Evolutionary conservation across 768 basidiomycete species (phyloP).

Genomic region (Sporobolomyces phaffii): DNA sequence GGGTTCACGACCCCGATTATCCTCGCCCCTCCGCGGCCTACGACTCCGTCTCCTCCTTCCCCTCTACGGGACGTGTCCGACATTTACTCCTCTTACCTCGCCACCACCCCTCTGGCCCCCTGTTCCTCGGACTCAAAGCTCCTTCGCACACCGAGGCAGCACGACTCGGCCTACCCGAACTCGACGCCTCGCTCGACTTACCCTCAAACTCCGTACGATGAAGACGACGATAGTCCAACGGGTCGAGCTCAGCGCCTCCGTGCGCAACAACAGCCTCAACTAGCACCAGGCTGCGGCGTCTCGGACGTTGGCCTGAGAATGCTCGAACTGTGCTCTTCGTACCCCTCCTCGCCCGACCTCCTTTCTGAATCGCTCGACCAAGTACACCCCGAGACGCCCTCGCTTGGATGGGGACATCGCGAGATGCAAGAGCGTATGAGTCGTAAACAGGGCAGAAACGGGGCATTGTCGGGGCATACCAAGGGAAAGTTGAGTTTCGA

Average conservation of each 20-base stretch:
- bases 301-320: constrained; percentile 24
- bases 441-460: neutral
- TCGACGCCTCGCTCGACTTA: constrained; percentile 12
- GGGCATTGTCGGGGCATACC: neutral
- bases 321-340: constrained; percentile 24
- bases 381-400: neutral
- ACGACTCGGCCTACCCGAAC: neutral
- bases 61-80: neutral
- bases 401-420: constrained; percentile 16
- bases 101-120: constrained; percentile 14
- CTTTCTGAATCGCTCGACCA: neutral
- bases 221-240: constrained; percentile 17
- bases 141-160: constrained; percentile 22
- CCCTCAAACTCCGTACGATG: constrained; percentile 4
- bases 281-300: neutral
- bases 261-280: neutral
- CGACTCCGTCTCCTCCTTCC: neutral
- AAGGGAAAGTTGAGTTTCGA: constrained; percentile 32
- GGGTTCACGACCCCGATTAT: neutral
- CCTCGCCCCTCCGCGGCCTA: constrained; percentile 18
- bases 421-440: constrained; percentile 14
- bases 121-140: neutral
- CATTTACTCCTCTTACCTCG: constrained; percentile 30
- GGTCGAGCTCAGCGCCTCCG: constrained; percentile 1
- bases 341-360: constrained; percentile 10